Conservation (phyloP, 148 eudicot species). For the Nepenthes gracilis region DNA sequence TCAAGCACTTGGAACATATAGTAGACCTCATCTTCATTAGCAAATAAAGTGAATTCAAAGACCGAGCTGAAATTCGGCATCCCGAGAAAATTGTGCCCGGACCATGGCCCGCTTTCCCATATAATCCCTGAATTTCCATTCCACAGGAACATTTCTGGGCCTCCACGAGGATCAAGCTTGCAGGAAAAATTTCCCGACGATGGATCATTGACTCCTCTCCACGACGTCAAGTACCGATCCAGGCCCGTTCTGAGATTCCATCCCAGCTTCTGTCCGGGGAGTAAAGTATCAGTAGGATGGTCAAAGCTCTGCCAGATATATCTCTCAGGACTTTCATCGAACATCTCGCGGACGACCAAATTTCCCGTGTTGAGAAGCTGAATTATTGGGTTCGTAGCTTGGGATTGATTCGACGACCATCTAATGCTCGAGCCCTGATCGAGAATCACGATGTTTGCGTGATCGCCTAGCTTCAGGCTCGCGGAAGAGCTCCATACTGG, state of each 20-base stretch:
- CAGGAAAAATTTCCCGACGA: constrained; percentile 20
- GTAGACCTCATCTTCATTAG: constrained; percentile 10
- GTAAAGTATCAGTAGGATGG: constrained; percentile 43
- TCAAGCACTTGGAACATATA: constrained; percentile 11
- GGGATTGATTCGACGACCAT: constrained; percentile 30
- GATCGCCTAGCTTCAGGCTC: constrained; percentile 12
- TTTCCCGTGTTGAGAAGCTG: constrained; percentile 45
- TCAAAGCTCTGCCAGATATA: constrained; percentile 64
- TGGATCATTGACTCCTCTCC: constrained; percentile 30
- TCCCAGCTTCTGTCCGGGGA: constrained; percentile 51
- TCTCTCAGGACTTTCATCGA: constrained; percentile 7
- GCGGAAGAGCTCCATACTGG: constrained; percentile 16
- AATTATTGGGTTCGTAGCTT: constrained; percentile 18
- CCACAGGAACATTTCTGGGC: constrained; percentile 20
- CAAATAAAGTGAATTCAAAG: constrained; percentile 6
- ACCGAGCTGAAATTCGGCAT: constrained; percentile 26
- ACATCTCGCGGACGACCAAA: constrained; percentile 23
- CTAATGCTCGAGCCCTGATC: constrained; percentile 1
- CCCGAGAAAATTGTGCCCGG: constrained; percentile 39
- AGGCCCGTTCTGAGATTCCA: constrained; percentile 26
- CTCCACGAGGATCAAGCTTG: constrained; percentile 21
- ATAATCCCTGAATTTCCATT: constrained; percentile 12
- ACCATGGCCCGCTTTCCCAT: constrained; percentile 34
- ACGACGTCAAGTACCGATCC: constrained; percentile 24
- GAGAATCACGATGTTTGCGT: constrained; percentile 15